Evolutionary conservation across 768 basidiomycete genomes (phyloP).

Genomic region (Mycena filopes): DNA sequence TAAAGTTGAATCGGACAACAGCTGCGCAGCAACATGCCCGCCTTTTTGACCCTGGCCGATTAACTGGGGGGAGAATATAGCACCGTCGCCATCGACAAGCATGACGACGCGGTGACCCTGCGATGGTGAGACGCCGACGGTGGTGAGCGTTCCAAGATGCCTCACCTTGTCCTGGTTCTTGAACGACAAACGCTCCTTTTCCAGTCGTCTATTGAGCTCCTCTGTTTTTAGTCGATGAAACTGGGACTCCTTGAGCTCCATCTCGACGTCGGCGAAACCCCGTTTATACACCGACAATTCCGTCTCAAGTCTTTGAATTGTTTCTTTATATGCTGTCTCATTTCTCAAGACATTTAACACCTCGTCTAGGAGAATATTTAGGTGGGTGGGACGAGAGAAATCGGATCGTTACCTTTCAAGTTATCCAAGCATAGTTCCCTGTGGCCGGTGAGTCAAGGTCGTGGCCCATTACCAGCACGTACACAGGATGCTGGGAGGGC

Average conservation of each 20-base stretch:
- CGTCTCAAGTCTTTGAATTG: slow-evolving; percentile 49
- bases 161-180: slow-evolving; percentile 52
- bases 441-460: not conserved
- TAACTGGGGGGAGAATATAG: slow-evolving; percentile 66
- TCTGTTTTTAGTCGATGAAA: slow-evolving; percentile 22
- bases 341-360: slow-evolving; percentile 50
- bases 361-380: slow-evolving; percentile 46
- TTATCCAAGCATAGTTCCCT: slow-evolving; percentile 29
- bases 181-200: slow-evolving; percentile 34
- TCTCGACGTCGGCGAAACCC: slow-evolving; percentile 52
- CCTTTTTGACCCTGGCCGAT: slow-evolving; percentile 67
- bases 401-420: slow-evolving; percentile 15
- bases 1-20: slow-evolving; percentile 53
- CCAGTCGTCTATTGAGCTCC: slow-evolving; percentile 38
- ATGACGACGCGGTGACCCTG: slow-evolving; percentile 55
- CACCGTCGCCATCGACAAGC: slow-evolving; percentile 74
- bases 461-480: too few relatives aligned
- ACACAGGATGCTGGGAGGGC: slow-evolving; percentile 21
- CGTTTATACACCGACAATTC: slow-evolving; percentile 57
- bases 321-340: slow-evolving; percentile 44
- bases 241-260: slow-evolving; percentile 37
- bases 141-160: slow-evolving; percentile 39
- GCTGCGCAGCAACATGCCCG: slow-evolving; percentile 66
- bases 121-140: not conserved
- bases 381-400: not conserved